These are phyloP conservation scores for Mycena kentingensis DNA, from an alignment of 768 basidiomycete genomes.

Conservation along the genomic window DNA sequence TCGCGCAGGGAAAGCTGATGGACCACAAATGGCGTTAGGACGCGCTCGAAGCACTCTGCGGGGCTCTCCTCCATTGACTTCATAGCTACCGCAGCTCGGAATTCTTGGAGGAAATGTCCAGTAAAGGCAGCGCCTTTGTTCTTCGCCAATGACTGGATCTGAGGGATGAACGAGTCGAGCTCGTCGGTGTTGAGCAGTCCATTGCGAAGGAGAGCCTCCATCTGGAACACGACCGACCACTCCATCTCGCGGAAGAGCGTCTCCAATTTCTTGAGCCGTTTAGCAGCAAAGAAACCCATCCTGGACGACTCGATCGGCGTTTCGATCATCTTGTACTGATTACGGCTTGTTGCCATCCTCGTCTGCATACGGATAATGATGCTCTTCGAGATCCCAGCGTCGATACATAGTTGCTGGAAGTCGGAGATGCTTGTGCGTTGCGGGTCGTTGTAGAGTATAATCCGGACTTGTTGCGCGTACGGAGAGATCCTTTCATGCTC, in stretches of 20 bases:
- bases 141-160: constrained; percentile 44
- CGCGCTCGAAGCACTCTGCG: constrained; percentile 46
- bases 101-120: constrained; percentile 57
- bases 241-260: constrained; percentile 47
- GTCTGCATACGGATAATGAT: constrained; percentile 35
- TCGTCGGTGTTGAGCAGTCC: constrained; percentile 65
- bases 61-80: constrained; percentile 43
- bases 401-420: constrained; percentile 57
- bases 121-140: constrained; percentile 30
- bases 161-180: constrained; percentile 45
- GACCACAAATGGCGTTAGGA: constrained; percentile 31
- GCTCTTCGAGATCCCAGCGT: constrained; percentile 43
- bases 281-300: constrained; percentile 58
- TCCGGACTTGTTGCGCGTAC: constrained; percentile 70
- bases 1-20: constrained; percentile 28
- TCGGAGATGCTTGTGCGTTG: constrained; percentile 45
- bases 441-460: constrained; percentile 55
- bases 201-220: constrained; percentile 69
- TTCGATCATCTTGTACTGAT: too few species aligned
- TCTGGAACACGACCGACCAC: constrained; percentile 76
- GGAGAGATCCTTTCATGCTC: constrained; percentile 62
- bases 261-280: constrained; percentile 47
- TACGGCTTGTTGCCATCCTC: constrained; percentile 51
- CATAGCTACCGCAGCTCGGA: constrained; percentile 48
- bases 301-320: too few species aligned